phyloP scores from a whole-genome alignment of 2,329 filamentous ascomycete species.

The Alternaria brassicae region DNA sequence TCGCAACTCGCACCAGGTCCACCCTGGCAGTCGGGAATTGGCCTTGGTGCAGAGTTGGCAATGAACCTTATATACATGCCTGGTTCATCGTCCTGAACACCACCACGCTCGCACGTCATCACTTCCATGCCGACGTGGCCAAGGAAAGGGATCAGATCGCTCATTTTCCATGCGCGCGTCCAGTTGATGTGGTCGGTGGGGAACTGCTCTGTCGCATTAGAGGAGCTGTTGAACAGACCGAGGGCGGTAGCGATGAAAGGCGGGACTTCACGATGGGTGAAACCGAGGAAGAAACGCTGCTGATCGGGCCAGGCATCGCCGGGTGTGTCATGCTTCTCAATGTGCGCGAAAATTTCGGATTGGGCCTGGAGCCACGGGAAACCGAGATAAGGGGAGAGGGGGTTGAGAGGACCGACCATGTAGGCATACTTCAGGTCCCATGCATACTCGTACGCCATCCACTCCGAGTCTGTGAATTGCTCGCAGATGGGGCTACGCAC shows the following conservation, averaged over 20 bases:
- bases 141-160: conserved; percentile 68
- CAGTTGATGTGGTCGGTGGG: conserved; percentile 65
- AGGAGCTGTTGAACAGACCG: conserved; percentile 72
- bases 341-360: conserved; percentile 45
- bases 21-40: conserved; percentile 56
- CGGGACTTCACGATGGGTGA: conserved; percentile 72
- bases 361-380: conserved; percentile 72
- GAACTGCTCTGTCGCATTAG: conserved; percentile 68
- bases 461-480: conserved; percentile 67
- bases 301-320: conserved; percentile 45
- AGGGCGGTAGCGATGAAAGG: conserved; percentile 71
- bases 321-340: conserved; percentile 49
- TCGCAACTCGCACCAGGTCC: conserved; percentile 60
- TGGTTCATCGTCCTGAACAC: conserved; percentile 52
- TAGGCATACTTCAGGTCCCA: conserved; percentile 69
- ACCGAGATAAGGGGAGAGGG: conserved; percentile 63
- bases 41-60: conserved; percentile 59
- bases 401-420: conserved; percentile 69
- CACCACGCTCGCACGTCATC: conserved; percentile 63
- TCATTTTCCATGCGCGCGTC: conserved; percentile 68
- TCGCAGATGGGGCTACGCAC: conserved; percentile 63
- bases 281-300: conserved; percentile 70
- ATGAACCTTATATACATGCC: conserved; percentile 62
- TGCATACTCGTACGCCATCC: conserved; percentile 69
- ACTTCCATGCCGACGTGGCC: conserved; percentile 71